Evolutionary conservation across 116 monocot genomes (phyloP).

Genomic region (Phalaenopsis hybrid): DNA sequence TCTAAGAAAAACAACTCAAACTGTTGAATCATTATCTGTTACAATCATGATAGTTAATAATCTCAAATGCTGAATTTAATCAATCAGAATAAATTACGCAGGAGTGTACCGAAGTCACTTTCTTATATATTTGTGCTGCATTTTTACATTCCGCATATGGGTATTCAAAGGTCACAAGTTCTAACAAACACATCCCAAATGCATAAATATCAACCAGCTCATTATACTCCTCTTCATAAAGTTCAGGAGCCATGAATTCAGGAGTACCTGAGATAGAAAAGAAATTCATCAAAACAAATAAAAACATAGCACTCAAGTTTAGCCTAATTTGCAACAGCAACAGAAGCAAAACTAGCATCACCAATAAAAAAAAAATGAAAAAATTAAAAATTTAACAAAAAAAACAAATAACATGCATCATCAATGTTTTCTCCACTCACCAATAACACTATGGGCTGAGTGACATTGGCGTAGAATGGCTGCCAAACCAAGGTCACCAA

Average conservation of each 20-base stretch:
- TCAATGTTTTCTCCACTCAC: slow-evolving; percentile 9
- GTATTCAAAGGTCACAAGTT: slow-evolving; percentile 67
- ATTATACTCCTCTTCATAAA: slow-evolving; percentile 82
- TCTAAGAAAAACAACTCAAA: background rate
- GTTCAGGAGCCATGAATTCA: slow-evolving; percentile 84
- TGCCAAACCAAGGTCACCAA: slow-evolving; percentile 72
- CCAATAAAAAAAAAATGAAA: background rate
- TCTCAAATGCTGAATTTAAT: background rate
- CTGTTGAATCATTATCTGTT: background rate
- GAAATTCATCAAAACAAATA: slow-evolving; percentile 4
- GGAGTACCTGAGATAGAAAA: slow-evolving; percentile 47
- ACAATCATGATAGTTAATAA: background rate
- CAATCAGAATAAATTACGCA: background rate
- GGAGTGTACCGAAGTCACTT: slow-evolving; percentile 41
- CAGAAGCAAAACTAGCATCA: background rate
- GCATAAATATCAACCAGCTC: slow-evolving; percentile 84
- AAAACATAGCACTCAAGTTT: background rate
- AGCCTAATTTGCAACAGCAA: background rate
- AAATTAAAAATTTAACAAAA: too few relatives aligned
- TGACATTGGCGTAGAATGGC: slow-evolving; percentile 58
- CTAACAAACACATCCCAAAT: slow-evolving; percentile 85
- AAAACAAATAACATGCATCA: too few relatives aligned
- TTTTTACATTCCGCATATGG: slow-evolving; percentile 70
- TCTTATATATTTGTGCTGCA: slow-evolving; percentile 71
- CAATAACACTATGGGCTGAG: slow-evolving; percentile 55